Conservation (phyloP, 805 yeast genomes). For the Saccharomycopsis sp. region DNA sequence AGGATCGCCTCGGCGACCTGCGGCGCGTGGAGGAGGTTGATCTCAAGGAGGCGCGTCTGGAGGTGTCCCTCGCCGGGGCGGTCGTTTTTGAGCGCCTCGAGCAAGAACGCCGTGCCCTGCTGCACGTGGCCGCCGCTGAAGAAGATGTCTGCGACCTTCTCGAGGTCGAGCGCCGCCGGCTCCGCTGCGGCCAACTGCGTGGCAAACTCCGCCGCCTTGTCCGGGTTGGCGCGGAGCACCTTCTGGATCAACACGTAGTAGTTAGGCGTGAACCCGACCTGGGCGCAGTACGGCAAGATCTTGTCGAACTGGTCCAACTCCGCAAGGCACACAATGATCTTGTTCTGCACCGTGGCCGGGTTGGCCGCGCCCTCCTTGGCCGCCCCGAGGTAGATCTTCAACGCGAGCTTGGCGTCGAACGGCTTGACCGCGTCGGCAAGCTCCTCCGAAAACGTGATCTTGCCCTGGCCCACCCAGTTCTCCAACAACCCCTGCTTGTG, state of each 20-base stretch:
- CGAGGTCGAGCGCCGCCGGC: conserved; percentile 63
- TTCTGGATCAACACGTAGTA: conserved; percentile 84
- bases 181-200: conserved; percentile 66
- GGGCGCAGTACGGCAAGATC: conserved; percentile 88
- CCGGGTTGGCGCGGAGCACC: conserved; percentile 90
- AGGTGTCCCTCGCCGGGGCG: conserved; percentile 91
- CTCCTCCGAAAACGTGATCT: conserved; percentile 91
- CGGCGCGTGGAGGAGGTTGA: conserved; percentile 91
- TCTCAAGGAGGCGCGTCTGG: conserved; percentile 91
- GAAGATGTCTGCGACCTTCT: conserved; percentile 86
- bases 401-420: conserved; percentile 74
- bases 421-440: conserved; percentile 94
- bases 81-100: conserved; percentile 92
- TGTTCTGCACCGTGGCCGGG: conserved; percentile 27
- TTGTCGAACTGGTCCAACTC: conserved; percentile 96
- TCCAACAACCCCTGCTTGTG: conserved; percentile 89
- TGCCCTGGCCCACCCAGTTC: conserved; percentile 94
- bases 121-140: conserved; percentile 90
- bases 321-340: conserved; percentile 87
- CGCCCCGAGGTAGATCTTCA: conserved; percentile 68
- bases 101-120: conserved; percentile 94
- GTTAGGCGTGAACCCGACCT: conserved; percentile 84
- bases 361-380: conserved; percentile 39
- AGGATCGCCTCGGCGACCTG: conserved; percentile 99
- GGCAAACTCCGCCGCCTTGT: conserved; percentile 96